phyloP scores from a whole-genome alignment of 2,329 filamentous ascomycete genomes.

The Erysiphe neolycopersici region DNA sequence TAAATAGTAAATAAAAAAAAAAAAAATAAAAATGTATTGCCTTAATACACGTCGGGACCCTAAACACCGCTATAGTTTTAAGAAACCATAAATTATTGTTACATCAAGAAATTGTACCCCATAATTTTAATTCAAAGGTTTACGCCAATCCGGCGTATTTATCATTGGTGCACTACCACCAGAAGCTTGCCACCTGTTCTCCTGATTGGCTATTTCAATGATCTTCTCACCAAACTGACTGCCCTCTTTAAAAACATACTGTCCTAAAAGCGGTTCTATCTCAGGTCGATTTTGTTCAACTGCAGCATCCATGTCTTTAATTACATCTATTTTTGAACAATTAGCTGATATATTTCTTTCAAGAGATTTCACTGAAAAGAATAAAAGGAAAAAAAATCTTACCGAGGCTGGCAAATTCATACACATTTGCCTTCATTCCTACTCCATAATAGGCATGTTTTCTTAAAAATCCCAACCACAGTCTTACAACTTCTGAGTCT shows the following conservation, averaged over 20 bases:
- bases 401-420: conserved; percentile 58
- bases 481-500: conserved; percentile 61
- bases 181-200: conserved; percentile 17
- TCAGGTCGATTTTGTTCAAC: conserved; percentile 18
- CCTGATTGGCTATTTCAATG: conserved; percentile 26
- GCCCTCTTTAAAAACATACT: conserved; percentile 25
- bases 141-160: not conserved
- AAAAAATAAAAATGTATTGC: too few relatives aligned
- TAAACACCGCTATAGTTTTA: too few relatives aligned
- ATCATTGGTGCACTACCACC: conserved; percentile 11
- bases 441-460: conserved; percentile 91
- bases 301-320: conserved; percentile 23
- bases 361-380: not conserved
- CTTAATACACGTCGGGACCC: too few relatives aligned
- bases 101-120: too few relatives aligned
- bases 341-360: conserved; percentile 2
- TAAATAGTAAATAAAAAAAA: too few relatives aligned
- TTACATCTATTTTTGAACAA: conserved; percentile 18
- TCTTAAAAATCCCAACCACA: conserved; percentile 77
- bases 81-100: too few relatives aligned
- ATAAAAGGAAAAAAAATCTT: conserved; percentile 9
- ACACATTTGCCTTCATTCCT: conserved; percentile 96
- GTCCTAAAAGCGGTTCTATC: conserved; percentile 25
- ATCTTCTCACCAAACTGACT: conserved; percentile 26
- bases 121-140: conserved; percentile 1